phyloP scores from a whole-genome alignment of 202 grass and related monocot species.

The Setaria viridis region DNA sequence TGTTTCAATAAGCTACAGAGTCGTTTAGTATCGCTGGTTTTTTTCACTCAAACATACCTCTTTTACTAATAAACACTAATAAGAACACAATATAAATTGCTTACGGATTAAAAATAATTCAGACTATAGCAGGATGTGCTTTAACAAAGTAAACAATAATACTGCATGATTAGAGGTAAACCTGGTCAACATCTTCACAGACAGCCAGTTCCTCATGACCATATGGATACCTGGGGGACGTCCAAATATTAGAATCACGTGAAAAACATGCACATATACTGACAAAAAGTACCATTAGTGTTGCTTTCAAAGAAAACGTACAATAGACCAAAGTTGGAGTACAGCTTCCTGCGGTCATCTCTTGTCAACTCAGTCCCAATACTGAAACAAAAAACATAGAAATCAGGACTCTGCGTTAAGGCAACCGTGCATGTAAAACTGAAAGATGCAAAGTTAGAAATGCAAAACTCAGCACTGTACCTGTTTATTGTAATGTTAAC shows the following conservation, averaged over 20 bases:
- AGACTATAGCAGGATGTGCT: neutral
- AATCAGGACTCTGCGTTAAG: constrained; percentile 38
- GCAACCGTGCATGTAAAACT: neutral
- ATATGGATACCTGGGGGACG: constrained; percentile 78
- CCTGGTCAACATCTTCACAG: constrained; percentile 99
- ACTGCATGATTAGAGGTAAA: constrained; percentile 40
- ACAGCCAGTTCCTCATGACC: constrained; percentile 97
- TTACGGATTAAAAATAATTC: neutral
- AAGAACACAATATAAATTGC: neutral
- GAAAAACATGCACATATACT: constrained; percentile 21
- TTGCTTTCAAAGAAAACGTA: constrained; percentile 44
- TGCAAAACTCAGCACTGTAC: constrained; percentile 44
- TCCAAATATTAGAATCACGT: constrained; percentile 43
- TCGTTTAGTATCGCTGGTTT: neutral
- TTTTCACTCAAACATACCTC: neutral
- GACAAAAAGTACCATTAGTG: constrained; percentile 13
- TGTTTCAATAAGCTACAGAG: constrained; percentile 21
- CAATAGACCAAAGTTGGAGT: constrained; percentile 97
- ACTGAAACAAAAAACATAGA: constrained; percentile 58
- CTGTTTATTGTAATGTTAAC: constrained; percentile 99
- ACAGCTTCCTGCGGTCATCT: constrained; percentile 94
- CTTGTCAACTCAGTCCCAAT: constrained; percentile 98
- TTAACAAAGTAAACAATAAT: constrained; percentile 8
- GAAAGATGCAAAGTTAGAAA: constrained; percentile 26
- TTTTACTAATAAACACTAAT: neutral